Base-by-base conservation (phyloP, 2,329 filamentous ascomycete genomes). In the Botrytis elliptica region DNA sequence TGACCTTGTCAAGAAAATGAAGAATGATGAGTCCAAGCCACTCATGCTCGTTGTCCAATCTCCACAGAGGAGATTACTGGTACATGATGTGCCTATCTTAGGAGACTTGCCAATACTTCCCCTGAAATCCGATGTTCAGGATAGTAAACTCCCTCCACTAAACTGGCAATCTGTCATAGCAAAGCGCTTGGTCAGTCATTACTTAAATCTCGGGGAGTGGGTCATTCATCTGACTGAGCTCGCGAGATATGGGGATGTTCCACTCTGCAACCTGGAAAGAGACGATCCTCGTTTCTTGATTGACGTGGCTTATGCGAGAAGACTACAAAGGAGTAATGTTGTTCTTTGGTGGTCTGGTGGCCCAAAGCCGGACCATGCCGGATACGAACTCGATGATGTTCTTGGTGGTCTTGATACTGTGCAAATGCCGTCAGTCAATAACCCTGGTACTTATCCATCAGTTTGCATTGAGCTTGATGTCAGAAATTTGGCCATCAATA, bases 391-490 rank as follows among this genome's bases (percentile, higher is more conserved):
- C 75, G 97, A 99, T 79, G 94, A 98, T 81, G 89, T 98, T 36
- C 84, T 93, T 0, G 93, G 93, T 0, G 89, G 93, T 3, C 87
- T 98, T 42, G 95, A 99, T 77, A 92, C 88, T 18, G 93, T 97
- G 22, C 91, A 93, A 74, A 97, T 98, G 94, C 95, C 96, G 0
- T 92, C 92, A 22, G 89, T 97, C 81, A 99, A 99, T 81, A 95
- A 94, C 69, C 93, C 95, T 0, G 95, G 95, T 59, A 97, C 95
- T 0, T 99, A 97, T 82, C 92, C 95, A 1, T 97, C 95, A 0
- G 96, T 99, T 4, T 99, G 96, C 81, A 96, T 99, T 75, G 96
- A 99, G 78, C 84, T 99, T 22, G 94, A 97, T 75, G 90, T 99
- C 67, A 93, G 95, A 64, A 99, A 99, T 80, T 87, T 99, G 22